Evolutionary conservation across 2,329 filamentous ascomycete genomes (phyloP).

Genomic region (Fusarium xyrophilum): DNA sequence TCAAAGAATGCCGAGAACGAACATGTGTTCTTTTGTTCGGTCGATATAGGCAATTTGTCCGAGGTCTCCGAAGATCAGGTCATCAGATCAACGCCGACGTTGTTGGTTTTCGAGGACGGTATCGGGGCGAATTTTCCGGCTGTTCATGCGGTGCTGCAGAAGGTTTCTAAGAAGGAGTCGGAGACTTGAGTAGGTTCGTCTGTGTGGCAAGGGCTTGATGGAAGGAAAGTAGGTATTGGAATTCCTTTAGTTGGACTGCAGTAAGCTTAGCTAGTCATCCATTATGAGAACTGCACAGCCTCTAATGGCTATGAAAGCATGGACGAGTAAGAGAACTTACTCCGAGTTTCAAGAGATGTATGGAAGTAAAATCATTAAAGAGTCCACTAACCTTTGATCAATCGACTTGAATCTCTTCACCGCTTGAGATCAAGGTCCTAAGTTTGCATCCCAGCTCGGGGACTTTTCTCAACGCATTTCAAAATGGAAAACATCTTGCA

Average conservation of each 20-base stretch:
- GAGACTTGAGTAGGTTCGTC: neutral
- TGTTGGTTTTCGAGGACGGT: neutral
- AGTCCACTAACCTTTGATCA: too few relatives aligned
- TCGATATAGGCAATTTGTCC: neutral
- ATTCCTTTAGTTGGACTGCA: accelerated
- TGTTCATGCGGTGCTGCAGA: neutral
- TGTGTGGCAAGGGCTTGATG: accelerated
- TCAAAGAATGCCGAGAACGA: neutral
- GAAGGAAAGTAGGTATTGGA: accelerated
- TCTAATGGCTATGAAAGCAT: too few relatives aligned
- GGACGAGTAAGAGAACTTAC: too few relatives aligned
- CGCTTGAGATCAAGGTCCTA: too few relatives aligned
- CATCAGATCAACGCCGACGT: accelerated
- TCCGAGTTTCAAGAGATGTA: too few relatives aligned
- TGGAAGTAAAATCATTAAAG: too few relatives aligned
- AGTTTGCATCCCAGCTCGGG: too few relatives aligned
- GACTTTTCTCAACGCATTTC: too few relatives aligned
- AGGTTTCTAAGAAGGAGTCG: accelerated
- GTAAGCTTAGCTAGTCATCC: neutral
- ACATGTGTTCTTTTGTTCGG: neutral
- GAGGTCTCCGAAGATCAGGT: neutral
- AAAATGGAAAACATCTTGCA: too few relatives aligned
- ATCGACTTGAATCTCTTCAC: too few relatives aligned
- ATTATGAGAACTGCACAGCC: too few relatives aligned
- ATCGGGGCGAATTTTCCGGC: neutral